Conservation (phyloP, 1,284 basidiomycete species). For the Ustilago hordei region DNA sequence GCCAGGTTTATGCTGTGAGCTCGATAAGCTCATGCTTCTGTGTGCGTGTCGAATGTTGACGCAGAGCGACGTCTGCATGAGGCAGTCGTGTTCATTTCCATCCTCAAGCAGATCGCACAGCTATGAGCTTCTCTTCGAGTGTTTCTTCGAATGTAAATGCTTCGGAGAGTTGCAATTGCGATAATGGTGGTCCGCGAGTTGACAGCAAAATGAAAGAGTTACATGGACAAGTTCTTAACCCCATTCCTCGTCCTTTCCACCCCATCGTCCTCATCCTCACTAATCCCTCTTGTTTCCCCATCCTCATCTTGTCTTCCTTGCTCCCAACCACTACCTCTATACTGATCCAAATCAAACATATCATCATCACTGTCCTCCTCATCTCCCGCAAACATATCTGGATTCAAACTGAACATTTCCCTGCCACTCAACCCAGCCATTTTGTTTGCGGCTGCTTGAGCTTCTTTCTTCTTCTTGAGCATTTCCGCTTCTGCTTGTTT, state of each 20-base stretch:
- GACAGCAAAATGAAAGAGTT: not conserved
- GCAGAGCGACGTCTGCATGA: not conserved
- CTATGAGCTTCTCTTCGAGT: too few relatives aligned
- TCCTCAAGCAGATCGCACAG: too few relatives aligned
- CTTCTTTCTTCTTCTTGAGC: slow-evolving; percentile 85
- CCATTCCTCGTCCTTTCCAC: slow-evolving; percentile 6
- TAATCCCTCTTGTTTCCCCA: slow-evolving; percentile 17
- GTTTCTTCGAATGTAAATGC: too few relatives aligned
- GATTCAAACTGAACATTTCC: slow-evolving; percentile 92
- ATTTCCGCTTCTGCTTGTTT: slow-evolving; percentile 89
- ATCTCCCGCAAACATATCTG: slow-evolving; percentile 88
- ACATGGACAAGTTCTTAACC: slow-evolving; percentile 23
- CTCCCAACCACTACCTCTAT: slow-evolving; percentile 63
- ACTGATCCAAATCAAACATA: slow-evolving; percentile 60
- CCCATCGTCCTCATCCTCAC: slow-evolving; percentile 24
- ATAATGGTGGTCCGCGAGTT: too few relatives aligned
- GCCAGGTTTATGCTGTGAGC: not conserved
- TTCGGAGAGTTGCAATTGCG: too few relatives aligned
- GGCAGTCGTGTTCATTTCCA: too few relatives aligned
- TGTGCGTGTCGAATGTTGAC: not conserved
- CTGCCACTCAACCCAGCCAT: slow-evolving; percentile 91
- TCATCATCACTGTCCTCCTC: slow-evolving; percentile 72
- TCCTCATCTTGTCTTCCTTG: slow-evolving; percentile 62
- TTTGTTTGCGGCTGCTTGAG: slow-evolving; percentile 88
- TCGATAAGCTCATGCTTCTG: not conserved